Percentiles rank a stretch among this genome's conserved stretches.
phyloP scores from a whole-genome alignment of 139 green algal genomes.

The Eudorina sp. region DNA sequence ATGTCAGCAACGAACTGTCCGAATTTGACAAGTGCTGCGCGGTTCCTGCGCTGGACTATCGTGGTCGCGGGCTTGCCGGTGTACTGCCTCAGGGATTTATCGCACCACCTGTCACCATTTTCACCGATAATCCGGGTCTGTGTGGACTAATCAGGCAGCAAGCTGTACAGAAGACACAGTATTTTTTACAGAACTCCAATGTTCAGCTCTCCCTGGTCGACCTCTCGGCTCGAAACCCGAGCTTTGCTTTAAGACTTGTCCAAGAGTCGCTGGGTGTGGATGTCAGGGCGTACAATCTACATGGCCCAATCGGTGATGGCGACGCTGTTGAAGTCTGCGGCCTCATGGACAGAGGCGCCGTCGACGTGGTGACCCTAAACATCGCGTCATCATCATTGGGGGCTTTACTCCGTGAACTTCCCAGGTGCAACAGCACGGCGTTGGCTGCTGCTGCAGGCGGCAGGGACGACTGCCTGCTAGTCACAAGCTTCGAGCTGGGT shows the following conservation, averaged over 20 bases:
- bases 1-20: not conserved
- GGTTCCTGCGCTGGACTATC: not conserved
- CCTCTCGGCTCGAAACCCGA: not conserved
- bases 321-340: not conserved
- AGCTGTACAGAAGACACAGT: not conserved
- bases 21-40: not conserved
- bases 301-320: not conserved
- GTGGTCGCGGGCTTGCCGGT: not conserved
- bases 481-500: not conserved
- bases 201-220: not conserved
- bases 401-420: no score
- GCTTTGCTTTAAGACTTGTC: not conserved
- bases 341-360: not conserved
- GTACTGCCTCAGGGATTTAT: not conserved
- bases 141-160: not conserved
- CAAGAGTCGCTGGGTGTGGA: not conserved
- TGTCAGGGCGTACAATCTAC: not conserved
- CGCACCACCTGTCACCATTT: not conserved
- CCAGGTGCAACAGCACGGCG: not conserved
- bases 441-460: not conserved
- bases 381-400: no score
- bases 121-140: not conserved
- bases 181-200: not conserved
- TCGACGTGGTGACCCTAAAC: not conserved
- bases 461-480: not conserved